Conservation (phyloP, 805 yeast species). For the Nematodospora valgi region DNA sequence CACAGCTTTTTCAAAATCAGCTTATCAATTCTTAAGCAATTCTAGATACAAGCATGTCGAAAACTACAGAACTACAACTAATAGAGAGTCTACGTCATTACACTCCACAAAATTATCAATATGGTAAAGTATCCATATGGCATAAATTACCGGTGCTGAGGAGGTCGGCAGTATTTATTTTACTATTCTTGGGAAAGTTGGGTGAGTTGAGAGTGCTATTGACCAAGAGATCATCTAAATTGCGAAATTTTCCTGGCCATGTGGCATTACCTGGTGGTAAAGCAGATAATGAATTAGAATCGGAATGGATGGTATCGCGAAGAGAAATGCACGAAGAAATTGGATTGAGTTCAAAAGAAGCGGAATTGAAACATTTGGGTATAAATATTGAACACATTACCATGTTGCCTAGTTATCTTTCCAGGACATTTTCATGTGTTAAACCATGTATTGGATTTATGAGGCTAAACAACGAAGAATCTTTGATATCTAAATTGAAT, state of each 20-base stretch:
- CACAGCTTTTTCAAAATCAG: too few species aligned
- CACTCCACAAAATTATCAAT: slow-evolving; percentile 29
- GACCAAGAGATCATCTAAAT: slow-evolving; percentile 69
- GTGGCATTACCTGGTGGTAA: slow-evolving; percentile 93
- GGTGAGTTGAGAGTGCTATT: slow-evolving; percentile 78
- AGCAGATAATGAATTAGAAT: slow-evolving; percentile 66
- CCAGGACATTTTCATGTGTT: slow-evolving; percentile 80
- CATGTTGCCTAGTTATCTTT: slow-evolving; percentile 72
- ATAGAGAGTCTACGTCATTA: slow-evolving; percentile 19
- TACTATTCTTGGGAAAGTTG: slow-evolving; percentile 65
- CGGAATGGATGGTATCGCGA: slow-evolving; percentile 70
- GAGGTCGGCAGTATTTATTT: slow-evolving; percentile 74
- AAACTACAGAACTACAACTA: slow-evolving; percentile 5
- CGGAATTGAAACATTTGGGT: slow-evolving; percentile 44
- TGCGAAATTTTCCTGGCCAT: slow-evolving; percentile 82
- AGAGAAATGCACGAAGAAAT: slow-evolving; percentile 88
- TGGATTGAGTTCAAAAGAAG: slow-evolving; percentile 58
- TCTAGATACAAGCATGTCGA: too few species aligned
- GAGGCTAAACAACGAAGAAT: slow-evolving; percentile 23
- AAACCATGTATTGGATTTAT: slow-evolving; percentile 74
- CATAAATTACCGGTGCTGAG: slow-evolving; percentile 59
- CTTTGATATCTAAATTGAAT: slow-evolving; percentile 14
- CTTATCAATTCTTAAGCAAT: too few species aligned
- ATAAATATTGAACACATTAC: slow-evolving; percentile 58
- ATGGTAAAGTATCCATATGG: slow-evolving; percentile 48